Evolutionary conservation across 306 rosid species (phyloP).

Genomic region (Ochetophila trinervis): DNA sequence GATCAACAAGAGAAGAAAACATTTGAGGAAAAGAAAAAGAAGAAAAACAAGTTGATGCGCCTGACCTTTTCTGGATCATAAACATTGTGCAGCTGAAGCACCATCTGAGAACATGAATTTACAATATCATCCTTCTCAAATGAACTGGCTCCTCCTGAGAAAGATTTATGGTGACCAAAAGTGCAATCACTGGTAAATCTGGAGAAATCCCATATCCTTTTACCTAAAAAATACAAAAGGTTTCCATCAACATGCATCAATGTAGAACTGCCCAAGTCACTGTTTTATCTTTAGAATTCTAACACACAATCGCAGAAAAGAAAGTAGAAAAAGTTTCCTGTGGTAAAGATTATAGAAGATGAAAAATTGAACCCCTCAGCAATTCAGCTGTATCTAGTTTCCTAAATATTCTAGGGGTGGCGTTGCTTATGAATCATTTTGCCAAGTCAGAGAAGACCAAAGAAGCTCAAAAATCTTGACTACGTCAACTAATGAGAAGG

Average conservation of each 20-base stretch:
- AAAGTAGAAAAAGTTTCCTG: not conserved
- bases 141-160: constrained; percentile 52
- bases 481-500: no score
- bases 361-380: not conserved
- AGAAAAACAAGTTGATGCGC: constrained; percentile 17
- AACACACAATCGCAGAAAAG: not conserved
- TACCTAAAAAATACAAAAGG: constrained; percentile 49
- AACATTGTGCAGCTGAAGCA: constrained; percentile 71
- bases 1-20: constrained; percentile 1
- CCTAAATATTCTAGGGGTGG: not conserved
- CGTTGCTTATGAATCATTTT: not conserved
- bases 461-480: not conserved
- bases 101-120: constrained; percentile 81
- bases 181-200: constrained; percentile 71
- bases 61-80: constrained; percentile 83
- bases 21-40: no score
- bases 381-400: not conserved
- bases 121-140: constrained; percentile 76
- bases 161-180: constrained; percentile 46
- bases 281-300: not conserved
- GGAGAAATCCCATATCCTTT: constrained; percentile 63
- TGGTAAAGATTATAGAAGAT: not conserved
- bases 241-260: constrained; percentile 17
- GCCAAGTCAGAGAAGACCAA: no score
- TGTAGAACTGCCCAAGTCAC: not conserved